phyloP scores from a whole-genome alignment of 768 basidiomycete genomes.

The Russula ochroleuca region DNA sequence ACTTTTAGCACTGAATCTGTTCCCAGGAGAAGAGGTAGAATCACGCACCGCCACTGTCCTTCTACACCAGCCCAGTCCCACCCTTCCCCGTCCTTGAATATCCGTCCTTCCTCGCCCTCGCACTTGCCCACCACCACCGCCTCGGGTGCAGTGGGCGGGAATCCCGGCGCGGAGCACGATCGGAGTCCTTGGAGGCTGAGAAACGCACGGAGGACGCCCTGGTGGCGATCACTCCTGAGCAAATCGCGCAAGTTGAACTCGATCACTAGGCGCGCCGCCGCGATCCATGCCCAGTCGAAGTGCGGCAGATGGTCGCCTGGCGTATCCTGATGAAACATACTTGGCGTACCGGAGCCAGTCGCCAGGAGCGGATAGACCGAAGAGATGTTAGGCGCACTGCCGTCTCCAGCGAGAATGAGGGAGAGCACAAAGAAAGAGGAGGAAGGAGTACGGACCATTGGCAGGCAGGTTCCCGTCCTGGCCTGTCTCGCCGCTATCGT shows the following conservation, averaged over 20 bases:
- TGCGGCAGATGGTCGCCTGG: slow-evolving; percentile 35
- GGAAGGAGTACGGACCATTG: neutral
- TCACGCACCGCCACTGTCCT: slow-evolving; percentile 50
- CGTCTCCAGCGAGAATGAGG: neutral
- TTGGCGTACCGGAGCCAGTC: slow-evolving; percentile 22
- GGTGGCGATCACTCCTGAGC: slow-evolving; percentile 29
- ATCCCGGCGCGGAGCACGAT: slow-evolving; percentile 31
- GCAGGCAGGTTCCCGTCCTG: neutral
- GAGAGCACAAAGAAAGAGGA: neutral
- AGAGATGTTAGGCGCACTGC: too few relatives aligned
- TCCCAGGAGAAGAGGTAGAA: neutral
- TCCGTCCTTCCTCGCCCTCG: neutral
- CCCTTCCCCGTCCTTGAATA: slow-evolving; percentile 35
- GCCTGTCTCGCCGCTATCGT: neutral
- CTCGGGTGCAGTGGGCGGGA: neutral
- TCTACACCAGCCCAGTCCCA: slow-evolving; percentile 60
- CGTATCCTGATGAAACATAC: slow-evolving; percentile 34
- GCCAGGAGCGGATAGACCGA: neutral
- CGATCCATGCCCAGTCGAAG: slow-evolving; percentile 49
- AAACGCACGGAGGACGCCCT: slow-evolving; percentile 31
- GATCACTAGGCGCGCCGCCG: slow-evolving; percentile 47
- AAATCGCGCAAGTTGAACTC: slow-evolving; percentile 49
- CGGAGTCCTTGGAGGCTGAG: slow-evolving; percentile 32
- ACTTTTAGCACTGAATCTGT: neutral
- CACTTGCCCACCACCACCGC: neutral